Percentiles rank a stretch among this genome's conserved stretches.
These are phyloP conservation scores for Brassica hybrid DNA, from an alignment of 441 rosid species.

Conservation along the genomic window DNA sequence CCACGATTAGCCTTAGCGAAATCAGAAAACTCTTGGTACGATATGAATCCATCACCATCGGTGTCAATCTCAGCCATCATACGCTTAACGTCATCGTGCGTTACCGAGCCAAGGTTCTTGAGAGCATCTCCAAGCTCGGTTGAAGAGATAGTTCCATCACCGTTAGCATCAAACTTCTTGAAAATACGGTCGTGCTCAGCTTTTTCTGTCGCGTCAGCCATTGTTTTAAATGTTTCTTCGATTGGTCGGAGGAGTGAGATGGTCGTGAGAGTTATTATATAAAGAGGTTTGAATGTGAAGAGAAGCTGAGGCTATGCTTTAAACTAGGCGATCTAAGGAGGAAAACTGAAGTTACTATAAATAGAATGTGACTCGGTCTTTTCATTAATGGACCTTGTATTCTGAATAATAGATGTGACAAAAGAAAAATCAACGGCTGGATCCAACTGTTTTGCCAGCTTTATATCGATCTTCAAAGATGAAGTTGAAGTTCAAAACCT, in stretches of 20 bases:
- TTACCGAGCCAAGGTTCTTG: constrained; percentile 65
- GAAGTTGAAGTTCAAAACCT: constrained; percentile 24
- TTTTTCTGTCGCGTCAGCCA: constrained; percentile 64
- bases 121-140: constrained; percentile 76
- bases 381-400: not conserved
- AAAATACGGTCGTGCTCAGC: constrained; percentile 71
- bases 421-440: not conserved
- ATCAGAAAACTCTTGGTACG: constrained; percentile 62
- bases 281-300: constrained; percentile 21
- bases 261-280: constrained; percentile 23
- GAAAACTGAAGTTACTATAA: constrained; percentile 28
- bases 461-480: constrained; percentile 30
- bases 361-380: constrained; percentile 31
- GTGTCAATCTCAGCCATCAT: constrained; percentile 95
- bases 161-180: constrained; percentile 78
- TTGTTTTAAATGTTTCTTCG: constrained; percentile 32
- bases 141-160: constrained; percentile 75
- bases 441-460: constrained; percentile 21
- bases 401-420: not conserved
- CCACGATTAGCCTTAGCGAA: constrained; percentile 79
- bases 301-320: constrained; percentile 41
- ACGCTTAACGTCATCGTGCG: constrained; percentile 59
- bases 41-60: constrained; percentile 82
- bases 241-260: constrained; percentile 25
- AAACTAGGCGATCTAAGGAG: constrained; percentile 31